Base-by-base conservation (phyloP, 805 yeast genomes). In the Cyberlindnera bimundalis region DNA sequence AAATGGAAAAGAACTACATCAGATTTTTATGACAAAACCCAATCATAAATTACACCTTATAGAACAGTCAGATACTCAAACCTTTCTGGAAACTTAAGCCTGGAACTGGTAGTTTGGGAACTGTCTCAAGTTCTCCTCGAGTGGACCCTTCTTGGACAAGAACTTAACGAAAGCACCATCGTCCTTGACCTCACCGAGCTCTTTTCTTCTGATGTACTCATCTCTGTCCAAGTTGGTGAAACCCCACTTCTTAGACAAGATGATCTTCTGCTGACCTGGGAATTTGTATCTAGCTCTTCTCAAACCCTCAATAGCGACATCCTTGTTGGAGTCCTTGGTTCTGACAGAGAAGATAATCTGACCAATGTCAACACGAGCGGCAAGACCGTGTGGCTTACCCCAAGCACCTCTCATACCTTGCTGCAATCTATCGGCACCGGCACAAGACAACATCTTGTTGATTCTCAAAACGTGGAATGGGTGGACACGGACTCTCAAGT, bases 381-480 rank as follows among this genome's bases (percentile, higher is more conserved):
- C 99, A 67, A 89, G 80, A 81, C 99, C 99, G 66, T 90, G 96
- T 67, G 99, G 99, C 81, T 93, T 93, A 89, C 99, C 99, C 98
- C 98, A 93, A 71, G 99, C 99, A 82, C 95, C 95, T 88, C 99
- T 91, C 99, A 93, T 93, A 90, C 99, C 99, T 80, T 93, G 98
- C 81, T 93, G 99, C 78, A 93, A 84, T 86, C 99, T 89, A 91
- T 93, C 99, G 72, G 99, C 99, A 87, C 99, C 99, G 79, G 99
- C 99, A 82, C 99, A 93, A 69, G 99, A 93, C 96, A 93, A 89
- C 99, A 93, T 93, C 88, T 93, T 93, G 93, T 93, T 93, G 81
- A 93, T 93, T 79, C 99, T 85, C 74, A 93, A 83, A 61, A 93
- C 99, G 83, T 93, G 99, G 98, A 86, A 93, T 64, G 99, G 99